Conservation (phyloP, 1,284 basidiomycete species). For the Phellinidium pouzarii region DNA sequence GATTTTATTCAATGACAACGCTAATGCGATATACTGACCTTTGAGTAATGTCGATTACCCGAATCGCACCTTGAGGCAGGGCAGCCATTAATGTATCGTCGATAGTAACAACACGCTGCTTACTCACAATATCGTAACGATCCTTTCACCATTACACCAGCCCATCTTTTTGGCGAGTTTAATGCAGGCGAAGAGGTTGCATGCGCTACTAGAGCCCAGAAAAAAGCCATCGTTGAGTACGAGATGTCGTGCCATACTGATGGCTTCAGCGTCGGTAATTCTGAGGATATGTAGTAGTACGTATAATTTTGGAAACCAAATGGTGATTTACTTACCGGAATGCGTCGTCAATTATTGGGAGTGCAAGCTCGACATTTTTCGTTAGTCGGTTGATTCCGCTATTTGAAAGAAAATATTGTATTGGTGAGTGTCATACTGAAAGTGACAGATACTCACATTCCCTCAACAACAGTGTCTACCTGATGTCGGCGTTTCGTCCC, state of each 20-base stretch:
- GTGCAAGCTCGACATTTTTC: conserved; percentile 76
- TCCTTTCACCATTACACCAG: conserved; percentile 54
- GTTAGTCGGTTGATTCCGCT: conserved; percentile 90
- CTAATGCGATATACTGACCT: conserved; percentile 42
- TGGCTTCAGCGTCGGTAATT: conserved; percentile 84
- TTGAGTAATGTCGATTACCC: conserved; percentile 81
- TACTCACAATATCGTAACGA: conserved; percentile 82
- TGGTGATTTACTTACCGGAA: conserved; percentile 55
- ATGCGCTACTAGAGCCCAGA: conserved; percentile 93
- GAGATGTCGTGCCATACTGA: conserved; percentile 87
- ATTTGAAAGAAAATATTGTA: conserved; percentile 22
- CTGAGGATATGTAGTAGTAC: conserved; percentile 33
- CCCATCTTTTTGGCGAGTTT: conserved; percentile 68
- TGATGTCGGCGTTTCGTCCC: conserved; percentile 93
- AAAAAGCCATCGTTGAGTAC: conserved; percentile 89
- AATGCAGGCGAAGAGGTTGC: conserved; percentile 88
- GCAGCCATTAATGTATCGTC: conserved; percentile 86
- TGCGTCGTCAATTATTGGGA: conserved; percentile 80
- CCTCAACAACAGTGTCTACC: conserved; percentile 88
- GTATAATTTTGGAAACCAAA: conserved; percentile 2
- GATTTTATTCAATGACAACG: neutral
- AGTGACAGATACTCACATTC: conserved; percentile 50
- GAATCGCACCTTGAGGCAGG: conserved; percentile 70
- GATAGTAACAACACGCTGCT: conserved; percentile 24
- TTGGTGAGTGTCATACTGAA: neutral